Base-by-base conservation (phyloP, 129 eudicot genomes). In the Artemisia tridentata region DNA sequence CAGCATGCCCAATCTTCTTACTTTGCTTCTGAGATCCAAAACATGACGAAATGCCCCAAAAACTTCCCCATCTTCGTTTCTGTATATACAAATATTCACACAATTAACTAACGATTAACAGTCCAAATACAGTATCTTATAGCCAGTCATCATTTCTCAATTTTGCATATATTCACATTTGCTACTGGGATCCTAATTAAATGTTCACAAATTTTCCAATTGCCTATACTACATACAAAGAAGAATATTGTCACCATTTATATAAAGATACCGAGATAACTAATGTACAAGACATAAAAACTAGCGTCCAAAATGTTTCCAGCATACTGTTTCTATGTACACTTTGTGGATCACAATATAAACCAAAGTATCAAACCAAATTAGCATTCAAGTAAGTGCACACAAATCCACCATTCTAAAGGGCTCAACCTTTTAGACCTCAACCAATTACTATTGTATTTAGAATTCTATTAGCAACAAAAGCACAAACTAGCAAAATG, bases 21-120 rank as follows among this genome's bases (percentile, higher is more conserved):
- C 66, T 86, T 57, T 73, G 84, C 53, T 83, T 95, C 65, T 72
- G 85, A 55, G 88, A 85, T 31, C 99, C 91, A 67, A 95, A 95
- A 84, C 99, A 95, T 60, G 86, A 88, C 23, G 83, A 82, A 45
- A 90, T 70, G 50, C 86, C 83, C 93, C 85, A 88, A 75, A 86
- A 88, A 78, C 91, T 77, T 72, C 85, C 85, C 95, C 96, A 89
- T 72, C 96, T 80, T 73, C 89, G 65, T 79, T 95, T 95, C 99
- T 95, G 89, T 76, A 83, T 11, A 62, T 6, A 25, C 0, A 57
- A 11, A 19, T 16, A 11, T 9, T 55, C 11, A 7, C 56, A 51
- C n/a, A 8, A 61, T 61, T 13, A 21, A 61, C 16, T 71, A 45
- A 20, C 10, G 5, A 55, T 27, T 29, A 41, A 29, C 67, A 54